These are phyloP conservation scores for Erucastrum elatum DNA, from an alignment of 345 rosid genomes.

Conservation along the genomic window DNA sequence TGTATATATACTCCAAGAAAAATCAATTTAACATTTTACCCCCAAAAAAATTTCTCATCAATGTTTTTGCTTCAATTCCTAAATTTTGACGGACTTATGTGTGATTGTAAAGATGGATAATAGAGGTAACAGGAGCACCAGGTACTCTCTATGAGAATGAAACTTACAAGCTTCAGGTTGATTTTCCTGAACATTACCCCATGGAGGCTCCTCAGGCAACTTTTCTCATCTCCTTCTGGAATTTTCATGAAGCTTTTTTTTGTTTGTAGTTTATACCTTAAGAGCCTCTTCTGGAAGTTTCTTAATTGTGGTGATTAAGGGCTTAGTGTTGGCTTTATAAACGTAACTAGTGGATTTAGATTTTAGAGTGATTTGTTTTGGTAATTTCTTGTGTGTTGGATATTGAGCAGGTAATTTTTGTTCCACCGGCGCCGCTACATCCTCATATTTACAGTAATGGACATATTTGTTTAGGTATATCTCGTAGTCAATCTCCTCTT, in stretches of 20 bases:
- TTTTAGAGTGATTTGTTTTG: neutral
- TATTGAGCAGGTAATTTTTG: constrained; percentile 47
- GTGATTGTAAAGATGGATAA: constrained; percentile 53
- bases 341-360: neutral
- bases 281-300: neutral
- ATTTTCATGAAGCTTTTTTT: neutral
- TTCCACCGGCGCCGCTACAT: constrained; percentile 70
- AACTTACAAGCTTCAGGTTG: constrained; percentile 73
- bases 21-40: too few relatives aligned
- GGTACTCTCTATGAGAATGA: constrained; percentile 72
- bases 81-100: neutral
- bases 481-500: neutral
- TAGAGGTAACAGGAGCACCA: constrained; percentile 75
- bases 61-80: neutral
- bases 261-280: neutral
- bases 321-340: neutral
- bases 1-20: neutral
- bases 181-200: constrained; percentile 75
- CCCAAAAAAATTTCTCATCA: neutral
- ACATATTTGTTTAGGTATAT: constrained; percentile 55
- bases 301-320: neutral
- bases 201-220: constrained; percentile 83
- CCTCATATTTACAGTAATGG: constrained; percentile 86
- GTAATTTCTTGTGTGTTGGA: neutral
- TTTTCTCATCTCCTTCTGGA: neutral